phyloP scores from a whole-genome alignment of 495 filamentous ascomycete species.

The Pseudomonodictys pantanalensis region DNA sequence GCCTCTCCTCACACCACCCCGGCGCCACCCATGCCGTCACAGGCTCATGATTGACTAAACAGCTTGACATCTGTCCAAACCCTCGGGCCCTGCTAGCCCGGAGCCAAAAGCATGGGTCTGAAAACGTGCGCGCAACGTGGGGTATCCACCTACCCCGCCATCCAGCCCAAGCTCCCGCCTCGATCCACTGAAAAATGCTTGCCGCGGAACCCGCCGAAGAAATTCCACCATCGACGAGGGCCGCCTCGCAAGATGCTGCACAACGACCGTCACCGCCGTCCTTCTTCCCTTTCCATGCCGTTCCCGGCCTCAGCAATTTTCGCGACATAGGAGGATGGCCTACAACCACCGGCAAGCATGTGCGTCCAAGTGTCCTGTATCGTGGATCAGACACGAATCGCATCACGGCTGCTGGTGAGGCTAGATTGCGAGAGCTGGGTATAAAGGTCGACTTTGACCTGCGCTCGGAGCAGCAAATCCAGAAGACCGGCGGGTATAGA shows the following conservation, averaged over 20 bases:
- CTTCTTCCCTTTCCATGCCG: conserved; percentile 15
- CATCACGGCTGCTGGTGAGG: conserved; percentile 7
- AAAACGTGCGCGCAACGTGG: not conserved
- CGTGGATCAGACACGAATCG: conserved; percentile 25
- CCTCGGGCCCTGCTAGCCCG: too few species aligned
- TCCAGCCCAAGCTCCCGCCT: not conserved
- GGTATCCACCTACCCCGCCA: not conserved
- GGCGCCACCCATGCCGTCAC: too few species aligned
- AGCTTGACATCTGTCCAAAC: too few species aligned
- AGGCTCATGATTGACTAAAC: too few species aligned
- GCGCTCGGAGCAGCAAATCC: conserved; percentile 25
- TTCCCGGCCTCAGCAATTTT: conserved; percentile 28
- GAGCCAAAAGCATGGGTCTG: too few species aligned
- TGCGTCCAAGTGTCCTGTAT: conserved; percentile 26
- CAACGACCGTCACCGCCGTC: conserved; percentile 6
- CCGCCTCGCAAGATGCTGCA: not conserved
- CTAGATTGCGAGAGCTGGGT: conserved; percentile 6
- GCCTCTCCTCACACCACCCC: too few species aligned
- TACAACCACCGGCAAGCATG: not conserved
- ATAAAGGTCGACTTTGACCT: conserved; percentile 31
- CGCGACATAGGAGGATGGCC: conserved; percentile 34
- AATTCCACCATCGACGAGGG: not conserved
- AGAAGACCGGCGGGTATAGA: conserved; percentile 19
- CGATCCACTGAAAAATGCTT: not conserved
- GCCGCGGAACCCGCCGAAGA: not conserved